Base-by-base conservation (phyloP, 345 rosid species). In the Heritiera littoralis region DNA sequence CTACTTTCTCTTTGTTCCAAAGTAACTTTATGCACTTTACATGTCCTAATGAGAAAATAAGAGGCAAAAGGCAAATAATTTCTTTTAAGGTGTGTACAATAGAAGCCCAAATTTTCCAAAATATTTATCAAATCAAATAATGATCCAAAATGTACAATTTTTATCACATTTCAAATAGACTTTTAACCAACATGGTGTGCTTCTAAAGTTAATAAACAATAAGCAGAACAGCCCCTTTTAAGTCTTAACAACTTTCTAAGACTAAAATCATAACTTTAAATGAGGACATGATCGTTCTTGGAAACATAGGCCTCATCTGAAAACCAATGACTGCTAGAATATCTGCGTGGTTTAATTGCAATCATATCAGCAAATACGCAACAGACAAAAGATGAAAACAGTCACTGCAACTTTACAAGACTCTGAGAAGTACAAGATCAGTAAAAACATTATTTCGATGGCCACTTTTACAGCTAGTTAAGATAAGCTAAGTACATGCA, bases 21-120 rank as follows among this genome's bases (percentile, higher is more conserved):
- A 43, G 38, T 58, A 74, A 58, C 66, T 12, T 55, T 3, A 59
- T 18, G 56, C 54, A 40, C 54, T 58, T 7, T 10, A n/a, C 38
- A 20, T 30, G 59, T 30, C 23, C 28, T 49, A 48, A 43, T 2
- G 17, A 65, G 9, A 76, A 46, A 49, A 18, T 6, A 20, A 49
- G 61, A 64, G 64, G 71, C 46, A 46, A 76, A 51, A 51, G 0
- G 59, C 2, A 61, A 30, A 48, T 20, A 68, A 68, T 68, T 68
- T 46, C 56, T 66, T 56, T 43, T 10, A 48, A 70, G 72, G 15
- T 6, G 74, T 48, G 14, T 2, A 48, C 15, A 23, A 28, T 45
- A 46, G 28, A 11, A 17, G 43, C 48, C 11, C 8, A 38, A 18
- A 38, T 35, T 38, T 43, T 67, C 32, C 69, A 64, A 15, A 64